Evolutionary conservation across 352 stramenopile genomes (phyloP).

Genomic region (Phytophthora lateralis): DNA sequence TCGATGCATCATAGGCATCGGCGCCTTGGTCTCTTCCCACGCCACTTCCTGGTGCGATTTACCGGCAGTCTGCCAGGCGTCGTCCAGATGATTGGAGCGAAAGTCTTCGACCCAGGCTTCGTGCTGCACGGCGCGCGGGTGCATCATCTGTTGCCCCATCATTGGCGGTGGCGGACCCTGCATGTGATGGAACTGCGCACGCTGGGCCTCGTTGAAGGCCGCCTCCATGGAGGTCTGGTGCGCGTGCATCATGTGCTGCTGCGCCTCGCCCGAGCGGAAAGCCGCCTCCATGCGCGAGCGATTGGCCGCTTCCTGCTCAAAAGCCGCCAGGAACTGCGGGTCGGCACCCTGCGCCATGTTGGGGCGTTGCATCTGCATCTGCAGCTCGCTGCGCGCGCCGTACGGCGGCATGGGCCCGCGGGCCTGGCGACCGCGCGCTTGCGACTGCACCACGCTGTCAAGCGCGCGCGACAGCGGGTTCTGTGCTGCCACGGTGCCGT

Average conservation of each 20-base stretch:
- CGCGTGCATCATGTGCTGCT: slow-evolving; percentile 47
- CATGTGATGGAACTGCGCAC: slow-evolving; percentile 55
- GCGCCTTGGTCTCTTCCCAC: slow-evolving; percentile 64
- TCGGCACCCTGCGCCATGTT: slow-evolving; percentile 57
- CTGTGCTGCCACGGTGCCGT: slow-evolving; percentile 83
- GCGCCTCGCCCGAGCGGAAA: slow-evolving; percentile 51
- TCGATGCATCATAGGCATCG: slow-evolving; percentile 46
- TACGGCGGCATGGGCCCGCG: slow-evolving; percentile 43
- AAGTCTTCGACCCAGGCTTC: slow-evolving; percentile 79
- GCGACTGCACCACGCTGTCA: slow-evolving; percentile 76
- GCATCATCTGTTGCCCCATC: slow-evolving; percentile 36
- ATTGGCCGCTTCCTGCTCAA: slow-evolving; percentile 71
- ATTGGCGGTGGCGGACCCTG: slow-evolving; percentile 37
- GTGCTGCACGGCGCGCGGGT: slow-evolving; percentile 38
- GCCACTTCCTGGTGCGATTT: slow-evolving; percentile 68
- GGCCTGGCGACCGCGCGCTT: slow-evolving; percentile 40
- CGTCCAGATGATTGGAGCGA: slow-evolving; percentile 57
- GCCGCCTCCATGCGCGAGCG: slow-evolving; percentile 71
- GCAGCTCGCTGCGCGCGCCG: slow-evolving; percentile 46
- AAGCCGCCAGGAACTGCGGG: slow-evolving; percentile 59
- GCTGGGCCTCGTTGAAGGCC: slow-evolving; percentile 58
- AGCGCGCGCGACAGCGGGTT: slow-evolving; percentile 85
- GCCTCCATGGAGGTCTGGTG: slow-evolving; percentile 71
- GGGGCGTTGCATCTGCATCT: slow-evolving; percentile 79
- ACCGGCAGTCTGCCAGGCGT: slow-evolving; percentile 63